phyloP scores from a whole-genome alignment of 176 grass and related monocot genomes.

The Aegilops sharonensis region DNA sequence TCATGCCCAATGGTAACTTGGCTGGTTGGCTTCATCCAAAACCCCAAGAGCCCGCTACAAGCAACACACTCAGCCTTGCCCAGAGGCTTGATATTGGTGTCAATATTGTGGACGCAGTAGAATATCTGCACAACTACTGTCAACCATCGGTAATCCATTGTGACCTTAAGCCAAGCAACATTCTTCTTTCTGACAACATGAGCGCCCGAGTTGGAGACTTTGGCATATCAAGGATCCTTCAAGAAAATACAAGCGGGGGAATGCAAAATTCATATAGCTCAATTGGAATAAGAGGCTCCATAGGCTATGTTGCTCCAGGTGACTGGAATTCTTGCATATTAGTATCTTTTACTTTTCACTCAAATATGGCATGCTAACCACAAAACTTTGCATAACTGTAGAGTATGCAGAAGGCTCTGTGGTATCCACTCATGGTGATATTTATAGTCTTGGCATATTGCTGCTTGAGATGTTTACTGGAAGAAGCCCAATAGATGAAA shows the following conservation, averaged over 20 bases:
- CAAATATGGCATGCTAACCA: background rate
- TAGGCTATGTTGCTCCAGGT: slow-evolving; percentile 23
- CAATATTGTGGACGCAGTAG: slow-evolving; percentile 6
- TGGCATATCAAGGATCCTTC: slow-evolving; percentile 20
- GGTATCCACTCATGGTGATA: background rate
- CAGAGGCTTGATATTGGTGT: background rate
- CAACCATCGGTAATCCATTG: background rate
- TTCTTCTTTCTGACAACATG: slow-evolving; percentile 16
- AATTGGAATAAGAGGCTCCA: background rate
- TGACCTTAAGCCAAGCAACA: slow-evolving; percentile 15
- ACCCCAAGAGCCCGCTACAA: background rate
- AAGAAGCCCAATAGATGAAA: background rate
- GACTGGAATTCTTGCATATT: background rate
- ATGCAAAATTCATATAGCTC: slow-evolving; percentile 12
- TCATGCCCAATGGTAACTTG: slow-evolving; percentile 1
- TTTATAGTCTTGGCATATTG: slow-evolving; percentile 14
- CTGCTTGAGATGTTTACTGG: slow-evolving; percentile 11
- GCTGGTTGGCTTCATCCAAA: slow-evolving; percentile 4
- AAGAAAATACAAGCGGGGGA: background rate
- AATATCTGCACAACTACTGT: slow-evolving; percentile 15
- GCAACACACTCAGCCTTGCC: slow-evolving; percentile 4
- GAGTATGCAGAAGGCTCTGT: slow-evolving; percentile 15
- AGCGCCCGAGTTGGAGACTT: slow-evolving; percentile 9
- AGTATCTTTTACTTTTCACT: background rate
- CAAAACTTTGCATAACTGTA: background rate